Evolutionary conservation across 2,329 filamentous ascomycete genomes (phyloP).

Genomic region (Thielaviopsis musarum): DNA sequence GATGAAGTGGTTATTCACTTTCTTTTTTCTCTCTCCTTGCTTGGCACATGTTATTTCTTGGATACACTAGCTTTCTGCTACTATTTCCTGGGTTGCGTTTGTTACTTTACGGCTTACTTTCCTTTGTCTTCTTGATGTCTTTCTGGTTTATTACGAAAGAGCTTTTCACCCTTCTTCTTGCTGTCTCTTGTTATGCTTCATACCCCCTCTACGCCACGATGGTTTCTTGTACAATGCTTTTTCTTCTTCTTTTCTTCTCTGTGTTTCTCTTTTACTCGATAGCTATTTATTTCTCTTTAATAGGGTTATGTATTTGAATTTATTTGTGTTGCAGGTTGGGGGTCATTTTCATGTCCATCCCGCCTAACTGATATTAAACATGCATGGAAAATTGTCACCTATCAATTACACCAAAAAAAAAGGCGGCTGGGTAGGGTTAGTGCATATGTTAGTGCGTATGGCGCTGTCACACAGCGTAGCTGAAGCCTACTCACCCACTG

Average conservation of each 20-base stretch:
- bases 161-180: not conserved
- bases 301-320: not conserved
- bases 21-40: too few species aligned
- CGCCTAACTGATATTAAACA: not conserved
- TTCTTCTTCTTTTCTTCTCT: not conserved
- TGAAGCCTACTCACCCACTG: too few species aligned
- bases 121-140: not conserved
- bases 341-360: conserved; percentile 5
- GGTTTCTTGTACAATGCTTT: not conserved
- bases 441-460: too few species aligned
- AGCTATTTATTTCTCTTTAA: not conserved
- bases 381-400: too few species aligned
- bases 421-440: too few species aligned
- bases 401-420: too few species aligned
- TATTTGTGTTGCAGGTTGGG: not conserved
- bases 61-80: not conserved
- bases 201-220: not conserved
- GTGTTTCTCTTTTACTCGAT: not conserved
- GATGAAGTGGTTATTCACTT: too few species aligned
- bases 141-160: not conserved
- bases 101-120: not conserved
- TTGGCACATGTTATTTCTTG: too few species aligned
- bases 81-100: not conserved
- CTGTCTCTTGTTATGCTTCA: not conserved
- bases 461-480: too few species aligned